Evolutionary conservation across 2,329 filamentous ascomycete species (phyloP), one percentile per base, ranked within the genome.

Genomic region (Cadophora gregata): DNA sequence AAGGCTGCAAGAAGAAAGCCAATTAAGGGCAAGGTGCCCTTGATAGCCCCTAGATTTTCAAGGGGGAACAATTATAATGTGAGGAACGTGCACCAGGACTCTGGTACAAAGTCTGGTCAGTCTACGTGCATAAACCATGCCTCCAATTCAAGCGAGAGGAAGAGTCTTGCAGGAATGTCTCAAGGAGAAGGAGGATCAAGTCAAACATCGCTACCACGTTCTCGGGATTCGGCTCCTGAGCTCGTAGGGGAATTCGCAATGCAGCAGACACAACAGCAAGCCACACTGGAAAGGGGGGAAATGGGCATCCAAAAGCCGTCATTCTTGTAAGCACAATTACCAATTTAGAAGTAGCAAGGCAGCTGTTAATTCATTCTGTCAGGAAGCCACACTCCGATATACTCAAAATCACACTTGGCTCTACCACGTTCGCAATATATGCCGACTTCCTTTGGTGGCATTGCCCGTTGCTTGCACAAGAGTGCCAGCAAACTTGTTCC

Each of bases 351-450:
- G 9, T 36, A 14, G 33, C 14, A 36, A 36, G 5, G 10, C 33
- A 8, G 14, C 9, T 36, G 33, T 14, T 48, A 36, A 64, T 8
- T 4, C 8, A 12, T 16, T 25, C 1, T 25, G 12, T 14, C 29
- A 64, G 53, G 21, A 64, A 58, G 21, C 62, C 62, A 31, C 62
- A 56, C 21, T 10, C 53, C 14, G 27, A 64, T 19, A 27, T 64
- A 6, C 25, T 64, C 1, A 25, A 64, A 1, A 38, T 64, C 29
- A 1, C 16, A 21, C 9, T 64, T 25, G 53, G 53, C 10, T 10
- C 19, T 0, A 25, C 29, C 27, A 38, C 45, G 7, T 64, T 64
- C 42, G 19, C 53, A 1, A 38, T 64, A 16, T 55, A 64, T n/a
- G 27, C 31, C 5, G 62, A 48, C 6, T 56, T 64, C 21, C 8